These are phyloP conservation scores for Leishmania amazonensis DNA, from an alignment of 208 protist species.

Conservation along the genomic window DNA sequence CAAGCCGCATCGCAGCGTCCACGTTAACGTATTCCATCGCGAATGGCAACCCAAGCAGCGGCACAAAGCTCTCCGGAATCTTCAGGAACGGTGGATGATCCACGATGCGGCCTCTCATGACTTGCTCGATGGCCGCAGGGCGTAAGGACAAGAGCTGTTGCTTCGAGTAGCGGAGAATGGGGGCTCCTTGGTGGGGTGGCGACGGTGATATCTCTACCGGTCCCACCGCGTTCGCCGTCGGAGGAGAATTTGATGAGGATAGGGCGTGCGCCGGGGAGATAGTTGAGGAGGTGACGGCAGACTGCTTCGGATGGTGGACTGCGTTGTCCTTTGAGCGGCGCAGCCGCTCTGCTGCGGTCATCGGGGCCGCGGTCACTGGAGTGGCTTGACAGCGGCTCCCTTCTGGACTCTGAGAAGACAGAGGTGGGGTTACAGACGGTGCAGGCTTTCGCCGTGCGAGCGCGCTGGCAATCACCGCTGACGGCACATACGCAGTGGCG, in stretches of 20 bases:
- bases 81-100: conserved; percentile 50
- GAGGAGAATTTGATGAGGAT: not conserved
- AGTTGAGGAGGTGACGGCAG: not conserved
- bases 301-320: not conserved
- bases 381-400: not conserved
- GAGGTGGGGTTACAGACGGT: conserved; percentile 10
- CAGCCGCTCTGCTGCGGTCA: conserved; percentile 42
- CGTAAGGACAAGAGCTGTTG: conserved; percentile 41
- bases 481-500: conserved; percentile 44
- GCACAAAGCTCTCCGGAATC: conserved; percentile 44
- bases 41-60: conserved; percentile 37
- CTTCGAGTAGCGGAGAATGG: conserved; percentile 33
- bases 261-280: not conserved
- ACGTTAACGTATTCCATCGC: conserved; percentile 61
- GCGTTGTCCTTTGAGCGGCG: conserved; percentile 12
- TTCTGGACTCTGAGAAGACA: not conserved
- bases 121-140: conserved; percentile 23
- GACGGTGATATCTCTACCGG: not conserved
- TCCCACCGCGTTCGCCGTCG: not conserved
- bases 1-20: conserved; percentile 40
- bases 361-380: not conserved
- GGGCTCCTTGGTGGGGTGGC: not conserved
- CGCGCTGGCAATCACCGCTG: conserved; percentile 12
- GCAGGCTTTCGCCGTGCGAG: conserved; percentile 8
- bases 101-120: conserved; percentile 35